Conservation (phyloP, 768 basidiomycete species). For the Podaxis rugospora region DNA sequence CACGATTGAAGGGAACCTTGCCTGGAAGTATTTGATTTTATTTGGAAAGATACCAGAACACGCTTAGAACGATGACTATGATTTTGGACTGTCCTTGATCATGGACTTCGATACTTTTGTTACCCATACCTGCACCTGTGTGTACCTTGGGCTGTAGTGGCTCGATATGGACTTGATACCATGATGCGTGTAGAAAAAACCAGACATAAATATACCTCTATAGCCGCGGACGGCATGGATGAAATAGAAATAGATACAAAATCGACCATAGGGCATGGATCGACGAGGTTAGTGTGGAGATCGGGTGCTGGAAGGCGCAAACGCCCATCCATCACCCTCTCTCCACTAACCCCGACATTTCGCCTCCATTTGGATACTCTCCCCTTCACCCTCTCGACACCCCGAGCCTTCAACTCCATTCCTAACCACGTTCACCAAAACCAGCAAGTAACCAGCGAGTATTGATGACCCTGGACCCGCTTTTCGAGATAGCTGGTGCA, state of each 20-base stretch:
- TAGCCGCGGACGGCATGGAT: not conserved
- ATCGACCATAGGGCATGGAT: not conserved
- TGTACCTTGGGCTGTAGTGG: not conserved
- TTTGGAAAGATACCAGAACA: not conserved
- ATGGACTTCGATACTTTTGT: not conserved
- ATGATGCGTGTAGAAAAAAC: not conserved
- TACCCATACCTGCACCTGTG: not conserved
- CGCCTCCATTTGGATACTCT: no score
- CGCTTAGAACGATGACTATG: not conserved
- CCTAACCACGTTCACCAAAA: no score
- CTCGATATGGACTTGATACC: no score
- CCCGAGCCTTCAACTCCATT: no score
- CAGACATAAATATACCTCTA: not conserved
- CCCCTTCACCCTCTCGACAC: no score
- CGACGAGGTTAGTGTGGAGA: not conserved
- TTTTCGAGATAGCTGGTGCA: no score
- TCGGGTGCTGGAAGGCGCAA: no score
- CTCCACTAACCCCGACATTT: no score
- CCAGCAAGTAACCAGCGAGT: no score
- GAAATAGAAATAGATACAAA: not conserved
- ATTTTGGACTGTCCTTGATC: not conserved
- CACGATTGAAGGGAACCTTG: constrained; percentile 42
- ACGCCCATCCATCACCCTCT: no score
- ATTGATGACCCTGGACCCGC: no score
- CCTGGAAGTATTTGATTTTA: constrained; percentile 13